Conservation (phyloP, 768 basidiomycete species). For the Termitomyces sp. region DNA sequence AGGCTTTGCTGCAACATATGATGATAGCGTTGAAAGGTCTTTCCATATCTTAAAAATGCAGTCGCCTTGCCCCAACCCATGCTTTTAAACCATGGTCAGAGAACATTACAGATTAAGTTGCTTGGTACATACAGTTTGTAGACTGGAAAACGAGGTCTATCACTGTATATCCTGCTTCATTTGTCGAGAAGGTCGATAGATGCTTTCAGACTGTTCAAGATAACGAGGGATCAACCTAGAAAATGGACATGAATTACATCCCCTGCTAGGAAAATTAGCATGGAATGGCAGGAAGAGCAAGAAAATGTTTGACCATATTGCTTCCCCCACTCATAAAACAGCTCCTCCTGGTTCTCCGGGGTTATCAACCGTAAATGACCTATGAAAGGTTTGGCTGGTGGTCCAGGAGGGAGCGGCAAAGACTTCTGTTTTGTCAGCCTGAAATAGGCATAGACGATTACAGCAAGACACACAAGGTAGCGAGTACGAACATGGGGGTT, state of each 20-base stretch:
- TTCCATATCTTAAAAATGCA: constrained; percentile 14
- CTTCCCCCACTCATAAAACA: constrained; percentile 15
- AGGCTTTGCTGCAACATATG: constrained; percentile 16
- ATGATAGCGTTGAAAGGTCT: constrained; percentile 14
- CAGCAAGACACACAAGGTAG: background rate
- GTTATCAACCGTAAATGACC: constrained; percentile 14
- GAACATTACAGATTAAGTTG: background rate
- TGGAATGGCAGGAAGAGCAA: background rate
- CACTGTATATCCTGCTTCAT: constrained; percentile 12
- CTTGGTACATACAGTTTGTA: constrained; percentile 15
- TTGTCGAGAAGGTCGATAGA: constrained; percentile 15
- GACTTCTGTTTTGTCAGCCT: background rate
- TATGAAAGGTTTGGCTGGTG: constrained; percentile 14
- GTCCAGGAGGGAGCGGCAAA: constrained; percentile 15
- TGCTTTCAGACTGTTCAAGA: constrained; percentile 14
- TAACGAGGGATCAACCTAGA: constrained; percentile 10
- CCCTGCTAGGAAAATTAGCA: background rate
- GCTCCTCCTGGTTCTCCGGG: constrained; percentile 5
- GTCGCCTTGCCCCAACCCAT: constrained; percentile 12
- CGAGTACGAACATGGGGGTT: background rate
- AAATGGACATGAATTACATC: constrained; percentile 11
- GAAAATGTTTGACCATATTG: constrained; percentile 6
- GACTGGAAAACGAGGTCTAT: constrained; percentile 13
- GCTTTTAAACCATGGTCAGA: background rate
- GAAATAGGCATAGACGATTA: background rate